Evolutionary conservation across 2,329 filamentous ascomycete genomes (phyloP).

Genomic region (Pseudocercospora crystallina): DNA sequence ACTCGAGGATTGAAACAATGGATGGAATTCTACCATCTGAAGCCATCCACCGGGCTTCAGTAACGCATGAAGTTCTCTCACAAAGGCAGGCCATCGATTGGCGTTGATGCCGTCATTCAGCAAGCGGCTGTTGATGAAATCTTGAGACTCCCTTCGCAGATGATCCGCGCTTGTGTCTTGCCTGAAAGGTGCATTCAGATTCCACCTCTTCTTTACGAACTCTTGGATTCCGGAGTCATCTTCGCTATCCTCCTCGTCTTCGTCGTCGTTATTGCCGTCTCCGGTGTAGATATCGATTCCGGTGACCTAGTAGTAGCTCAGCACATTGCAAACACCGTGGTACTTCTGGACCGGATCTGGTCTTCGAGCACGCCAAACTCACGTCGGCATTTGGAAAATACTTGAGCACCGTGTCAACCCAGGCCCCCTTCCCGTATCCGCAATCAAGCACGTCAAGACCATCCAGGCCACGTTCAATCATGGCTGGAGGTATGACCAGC

Average conservation of each 20-base stretch:
- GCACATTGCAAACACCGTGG: no score
- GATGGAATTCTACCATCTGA: conserved; percentile 85
- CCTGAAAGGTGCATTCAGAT: conserved; percentile 35
- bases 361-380: neutral
- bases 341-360: no score
- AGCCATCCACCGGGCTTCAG: conserved; percentile 78
- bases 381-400: conserved; percentile 14
- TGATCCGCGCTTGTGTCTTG: conserved; percentile 18
- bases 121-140: conserved; percentile 78
- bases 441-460: conserved; percentile 35
- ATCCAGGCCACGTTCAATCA: conserved; percentile 25
- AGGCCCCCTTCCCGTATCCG: conserved; percentile 34
- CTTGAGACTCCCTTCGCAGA: conserved; percentile 59
- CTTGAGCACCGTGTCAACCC: conserved; percentile 39
- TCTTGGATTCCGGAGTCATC: conserved; percentile 26
- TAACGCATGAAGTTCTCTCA: conserved; percentile 71
- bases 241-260: conserved; percentile 22
- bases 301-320: conserved; percentile 23
- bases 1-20: conserved; percentile 78
- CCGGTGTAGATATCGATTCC: conserved; percentile 36
- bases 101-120: conserved; percentile 70
- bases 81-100: conserved; percentile 71
- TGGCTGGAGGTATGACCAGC: conserved; percentile 15
- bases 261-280: conserved; percentile 24
- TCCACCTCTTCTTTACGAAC: conserved; percentile 33